These are phyloP conservation scores for Xylaria polymorpha DNA, from an alignment of 2,329 filamentous ascomycete species.

Conservation along the genomic window DNA sequence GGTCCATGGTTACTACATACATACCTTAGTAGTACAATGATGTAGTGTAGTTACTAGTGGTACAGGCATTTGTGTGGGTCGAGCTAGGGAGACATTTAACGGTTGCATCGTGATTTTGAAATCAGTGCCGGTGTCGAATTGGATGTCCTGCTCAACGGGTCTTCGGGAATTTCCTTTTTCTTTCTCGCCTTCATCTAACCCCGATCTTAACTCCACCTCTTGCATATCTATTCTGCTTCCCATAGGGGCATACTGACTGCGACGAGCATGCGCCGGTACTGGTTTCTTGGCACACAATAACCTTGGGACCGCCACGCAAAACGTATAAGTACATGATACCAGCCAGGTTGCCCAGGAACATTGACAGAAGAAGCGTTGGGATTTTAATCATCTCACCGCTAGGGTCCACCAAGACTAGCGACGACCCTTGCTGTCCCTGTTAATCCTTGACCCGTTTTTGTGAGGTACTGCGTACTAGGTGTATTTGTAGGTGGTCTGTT, in stretches of 20 bases:
- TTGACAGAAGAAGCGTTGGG: slow-evolving; percentile 26
- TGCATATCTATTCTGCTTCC: slow-evolving; percentile 8
- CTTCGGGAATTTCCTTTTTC: slow-evolving; percentile 2
- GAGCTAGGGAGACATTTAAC: slow-evolving; percentile 21
- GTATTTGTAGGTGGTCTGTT: slow-evolving; percentile 11
- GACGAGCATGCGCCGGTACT: slow-evolving; percentile 8
- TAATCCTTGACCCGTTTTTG: slow-evolving; percentile 19
- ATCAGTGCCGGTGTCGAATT: not conserved
- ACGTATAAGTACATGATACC: slow-evolving; percentile 12
- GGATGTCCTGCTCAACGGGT: not conserved
- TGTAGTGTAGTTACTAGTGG: slow-evolving; percentile 24
- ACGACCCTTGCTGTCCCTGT: slow-evolving; percentile 27
- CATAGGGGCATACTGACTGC: not conserved
- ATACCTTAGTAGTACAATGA: slow-evolving; percentile 11
- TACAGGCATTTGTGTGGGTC: slow-evolving; percentile 29
- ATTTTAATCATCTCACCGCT: slow-evolving; percentile 32
- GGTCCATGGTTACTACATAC: slow-evolving; percentile 33
- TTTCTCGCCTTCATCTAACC: slow-evolving; percentile 10
- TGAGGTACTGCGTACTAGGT: no score
- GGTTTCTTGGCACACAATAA: no score
- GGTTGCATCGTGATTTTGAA: slow-evolving; percentile 30
- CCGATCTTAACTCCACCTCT: slow-evolving; percentile 15
- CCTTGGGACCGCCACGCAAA: no score
- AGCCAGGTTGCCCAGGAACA: slow-evolving; percentile 16
- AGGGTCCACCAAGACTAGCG: slow-evolving; percentile 20